Conservation (phyloP, 2,329 filamentous ascomycete genomes). For the Cercospora citrullina region DNA sequence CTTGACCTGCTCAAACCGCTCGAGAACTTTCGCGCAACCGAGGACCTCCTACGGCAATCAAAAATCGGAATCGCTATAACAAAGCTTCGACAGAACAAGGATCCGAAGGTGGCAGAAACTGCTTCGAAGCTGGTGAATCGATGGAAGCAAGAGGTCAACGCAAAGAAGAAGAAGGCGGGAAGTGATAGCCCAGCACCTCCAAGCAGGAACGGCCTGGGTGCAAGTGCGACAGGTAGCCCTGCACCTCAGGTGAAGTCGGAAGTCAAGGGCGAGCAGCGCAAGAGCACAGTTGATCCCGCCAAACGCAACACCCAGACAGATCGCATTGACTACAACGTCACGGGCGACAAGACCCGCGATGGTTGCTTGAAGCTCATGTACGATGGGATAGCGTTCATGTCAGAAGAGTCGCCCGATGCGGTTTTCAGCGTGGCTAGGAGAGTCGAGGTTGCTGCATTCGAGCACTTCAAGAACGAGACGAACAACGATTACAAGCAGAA, state of each 20-base stretch:
- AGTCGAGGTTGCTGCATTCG: conserved; percentile 75
- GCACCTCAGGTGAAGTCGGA: conserved; percentile 48
- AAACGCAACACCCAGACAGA: conserved; percentile 83
- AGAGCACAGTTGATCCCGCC: conserved; percentile 62
- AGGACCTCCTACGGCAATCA: conserved; percentile 88
- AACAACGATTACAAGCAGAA: conserved; percentile 77
- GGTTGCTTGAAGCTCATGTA: conserved; percentile 89
- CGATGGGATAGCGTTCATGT: conserved; percentile 80
- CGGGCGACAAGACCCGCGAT: conserved; percentile 72
- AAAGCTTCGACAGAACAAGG: conserved; percentile 78
- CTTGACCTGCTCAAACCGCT: conserved; percentile 76
- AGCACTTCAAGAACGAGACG: conserved; percentile 67
- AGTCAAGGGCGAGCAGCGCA: conserved; percentile 42
- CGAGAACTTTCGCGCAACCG: conserved; percentile 76
- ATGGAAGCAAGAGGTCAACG: conserved; percentile 78
- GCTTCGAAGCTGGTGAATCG: conserved; percentile 82
- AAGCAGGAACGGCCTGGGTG: conserved; percentile 40
- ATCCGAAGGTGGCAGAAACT: conserved; percentile 67
- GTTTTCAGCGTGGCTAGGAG: conserved; percentile 67
- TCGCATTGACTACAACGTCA: conserved; percentile 74
- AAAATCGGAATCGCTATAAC: conserved; percentile 87
- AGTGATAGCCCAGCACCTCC: conserved; percentile 51
- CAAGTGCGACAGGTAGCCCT: conserved; percentile 43
- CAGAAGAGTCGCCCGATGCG: conserved; percentile 59
- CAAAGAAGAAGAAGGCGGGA: conserved; percentile 40